Conservation (phyloP, 78 protist genomes). For the Trichosphaerium sp. region DNA sequence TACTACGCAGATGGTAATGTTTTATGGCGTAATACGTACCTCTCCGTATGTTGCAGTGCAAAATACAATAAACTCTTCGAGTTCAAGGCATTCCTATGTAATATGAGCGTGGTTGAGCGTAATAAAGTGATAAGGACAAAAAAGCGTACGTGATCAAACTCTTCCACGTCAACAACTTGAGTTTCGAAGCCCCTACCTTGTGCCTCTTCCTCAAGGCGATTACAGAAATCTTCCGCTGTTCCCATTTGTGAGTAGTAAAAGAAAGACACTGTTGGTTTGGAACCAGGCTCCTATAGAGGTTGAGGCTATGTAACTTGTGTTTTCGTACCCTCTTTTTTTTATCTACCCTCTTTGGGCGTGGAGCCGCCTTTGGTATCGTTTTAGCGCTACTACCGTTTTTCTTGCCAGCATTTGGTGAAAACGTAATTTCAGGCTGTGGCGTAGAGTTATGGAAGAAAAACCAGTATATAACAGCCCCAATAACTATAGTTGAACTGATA, state of each 20-base stretch:
- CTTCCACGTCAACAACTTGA: slow-evolving; percentile 45
- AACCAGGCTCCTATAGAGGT: not conserved
- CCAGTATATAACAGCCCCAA: no score
- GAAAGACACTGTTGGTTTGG: slow-evolving; percentile 5
- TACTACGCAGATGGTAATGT: not conserved
- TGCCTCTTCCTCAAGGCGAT: slow-evolving; percentile 51
- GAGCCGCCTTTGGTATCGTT: not conserved
- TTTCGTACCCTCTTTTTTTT: not conserved
- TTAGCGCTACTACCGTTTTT: no score
- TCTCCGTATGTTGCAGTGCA: slow-evolving; percentile 80
- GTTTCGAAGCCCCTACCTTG: slow-evolving; percentile 32
- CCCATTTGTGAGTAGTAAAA: slow-evolving; percentile 79
- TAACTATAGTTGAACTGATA: no score
- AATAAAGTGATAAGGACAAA: not conserved
- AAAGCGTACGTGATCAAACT: slow-evolving; percentile 19
- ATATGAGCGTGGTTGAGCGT: not conserved
- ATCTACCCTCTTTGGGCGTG: not conserved
- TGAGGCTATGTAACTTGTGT: not conserved
- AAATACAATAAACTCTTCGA: slow-evolving; percentile 30
- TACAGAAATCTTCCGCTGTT: slow-evolving; percentile 71
- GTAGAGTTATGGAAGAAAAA: no score
- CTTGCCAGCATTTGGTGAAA: no score
- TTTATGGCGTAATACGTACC: not conserved
- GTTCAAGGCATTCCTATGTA: not conserved
- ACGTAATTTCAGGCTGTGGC: no score